phyloP scores from a whole-genome alignment of 169 alveolate genomes.

The Eimeria maxima region DNA sequence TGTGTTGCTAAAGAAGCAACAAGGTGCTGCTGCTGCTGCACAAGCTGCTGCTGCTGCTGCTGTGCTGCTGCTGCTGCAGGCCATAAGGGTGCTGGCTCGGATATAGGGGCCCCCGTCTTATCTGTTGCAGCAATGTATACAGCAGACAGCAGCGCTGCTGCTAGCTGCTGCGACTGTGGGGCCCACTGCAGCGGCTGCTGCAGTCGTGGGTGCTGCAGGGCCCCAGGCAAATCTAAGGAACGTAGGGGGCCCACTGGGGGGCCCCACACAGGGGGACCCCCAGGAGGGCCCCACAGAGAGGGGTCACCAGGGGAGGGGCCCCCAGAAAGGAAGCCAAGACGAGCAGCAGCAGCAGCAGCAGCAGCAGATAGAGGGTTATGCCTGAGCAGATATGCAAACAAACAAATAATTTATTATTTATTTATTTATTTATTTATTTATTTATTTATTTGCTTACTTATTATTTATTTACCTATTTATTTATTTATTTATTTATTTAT shows the following conservation, averaged over 20 bases:
- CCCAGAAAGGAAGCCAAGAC: too few species aligned
- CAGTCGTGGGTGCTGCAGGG: conserved; percentile 48
- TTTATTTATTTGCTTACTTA: too few species aligned
- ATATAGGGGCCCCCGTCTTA: conserved; percentile 46
- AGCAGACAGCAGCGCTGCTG: conserved; percentile 42
- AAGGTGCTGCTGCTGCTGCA: too few species aligned
- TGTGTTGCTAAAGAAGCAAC: conserved; percentile 16
- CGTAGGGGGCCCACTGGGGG: conserved; percentile 64
- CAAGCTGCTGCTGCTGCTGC: too few species aligned
- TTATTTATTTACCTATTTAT: too few species aligned
- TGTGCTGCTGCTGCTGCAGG: too few species aligned
- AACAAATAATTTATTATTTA: not conserved
- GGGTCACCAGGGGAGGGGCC: too few species aligned
- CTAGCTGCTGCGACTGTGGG: conserved; percentile 2
- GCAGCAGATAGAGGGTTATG: not conserved
- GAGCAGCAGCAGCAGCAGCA: not conserved
- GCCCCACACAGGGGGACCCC: too few species aligned
- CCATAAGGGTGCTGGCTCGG: not conserved
- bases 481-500: too few species aligned
- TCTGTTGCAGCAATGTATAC: conserved; percentile 66
- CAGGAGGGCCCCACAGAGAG: too few species aligned
- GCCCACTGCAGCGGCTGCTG: conserved; percentile 70
- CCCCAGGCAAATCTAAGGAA: conserved; percentile 50
- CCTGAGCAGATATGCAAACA: not conserved
- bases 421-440: too few species aligned